phyloP scores from a whole-genome alignment of 2,329 filamentous ascomycete species.

The Colletotrichum ledebouriae region DNA sequence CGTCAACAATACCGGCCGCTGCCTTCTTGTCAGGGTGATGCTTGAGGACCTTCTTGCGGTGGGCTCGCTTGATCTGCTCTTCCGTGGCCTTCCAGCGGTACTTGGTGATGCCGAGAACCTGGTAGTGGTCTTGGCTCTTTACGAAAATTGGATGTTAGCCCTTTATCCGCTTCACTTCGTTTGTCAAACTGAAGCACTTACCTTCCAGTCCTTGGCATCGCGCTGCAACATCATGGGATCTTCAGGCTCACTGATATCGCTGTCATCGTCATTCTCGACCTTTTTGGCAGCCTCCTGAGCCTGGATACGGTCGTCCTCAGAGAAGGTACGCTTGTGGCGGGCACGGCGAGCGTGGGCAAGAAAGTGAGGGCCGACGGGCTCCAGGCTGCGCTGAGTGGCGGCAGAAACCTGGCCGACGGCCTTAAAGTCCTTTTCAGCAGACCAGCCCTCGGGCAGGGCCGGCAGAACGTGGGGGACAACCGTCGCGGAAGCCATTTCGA shows the following conservation, averaged over 20 bases:
- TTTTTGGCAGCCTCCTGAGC: slow-evolving; percentile 96
- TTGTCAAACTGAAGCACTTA: slow-evolving; percentile 55
- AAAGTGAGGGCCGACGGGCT: slow-evolving; percentile 97
- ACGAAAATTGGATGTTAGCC: slow-evolving; percentile 1
- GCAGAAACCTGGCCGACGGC: slow-evolving; percentile 80
- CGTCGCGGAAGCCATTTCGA: slow-evolving; percentile 73
- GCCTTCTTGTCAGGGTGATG: slow-evolving; percentile 99
- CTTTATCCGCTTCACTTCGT: background rate
- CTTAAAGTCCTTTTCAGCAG: slow-evolving; percentile 93
- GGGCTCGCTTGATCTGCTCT: slow-evolving; percentile 98
- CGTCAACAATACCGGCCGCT: slow-evolving; percentile 85
- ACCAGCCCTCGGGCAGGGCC: slow-evolving; percentile 83
- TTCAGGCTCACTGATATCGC: slow-evolving; percentile 93
- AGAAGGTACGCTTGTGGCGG: slow-evolving; percentile 97
- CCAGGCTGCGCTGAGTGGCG: slow-evolving; percentile 87
- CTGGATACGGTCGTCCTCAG: slow-evolving; percentile 97
- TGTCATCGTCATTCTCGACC: slow-evolving; percentile 89
- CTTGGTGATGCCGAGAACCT: slow-evolving; percentile 91
- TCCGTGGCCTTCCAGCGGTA: slow-evolving; percentile 94
- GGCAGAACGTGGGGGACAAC: slow-evolving; percentile 78
- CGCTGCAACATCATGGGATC: slow-evolving; percentile 92
- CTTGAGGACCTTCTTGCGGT: slow-evolving; percentile 99
- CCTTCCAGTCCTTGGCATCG: slow-evolving; percentile 99
- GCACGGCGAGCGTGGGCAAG: slow-evolving; percentile 96
- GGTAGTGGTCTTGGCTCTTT: slow-evolving; percentile 96